Evolutionary conservation across 495 filamentous ascomycete genomes (phyloP).

Genomic region (Podospora conica): DNA sequence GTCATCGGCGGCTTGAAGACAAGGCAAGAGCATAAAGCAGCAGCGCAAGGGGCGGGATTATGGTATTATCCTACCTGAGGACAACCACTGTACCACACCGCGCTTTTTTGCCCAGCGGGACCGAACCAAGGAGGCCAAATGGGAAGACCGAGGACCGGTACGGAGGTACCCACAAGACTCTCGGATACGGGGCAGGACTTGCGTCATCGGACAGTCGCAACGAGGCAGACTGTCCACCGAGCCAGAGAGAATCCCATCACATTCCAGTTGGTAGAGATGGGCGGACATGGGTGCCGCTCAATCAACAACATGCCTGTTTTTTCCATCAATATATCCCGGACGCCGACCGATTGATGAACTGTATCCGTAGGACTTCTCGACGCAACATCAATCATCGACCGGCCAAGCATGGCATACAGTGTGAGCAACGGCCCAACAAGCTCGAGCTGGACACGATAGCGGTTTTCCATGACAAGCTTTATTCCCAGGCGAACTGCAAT

Average conservation of each 20-base stretch:
- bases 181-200: neutral
- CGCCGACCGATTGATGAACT: neutral
- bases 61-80: neutral
- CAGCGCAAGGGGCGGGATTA: neutral
- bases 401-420: neutral
- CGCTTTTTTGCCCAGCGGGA: neutral
- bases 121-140: neutral
- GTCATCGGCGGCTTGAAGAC: constrained; percentile 28
- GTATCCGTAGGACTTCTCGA: neutral
- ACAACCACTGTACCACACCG: neutral
- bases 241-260: neutral
- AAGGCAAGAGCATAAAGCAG: constrained; percentile 21
- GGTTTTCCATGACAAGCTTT: neutral
- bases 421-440: neutral
- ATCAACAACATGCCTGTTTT: neutral
- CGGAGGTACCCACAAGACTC: neutral
- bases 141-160: neutral
- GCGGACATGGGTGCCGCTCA: neutral
- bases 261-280: neutral
- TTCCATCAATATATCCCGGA: neutral
- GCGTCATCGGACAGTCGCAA: neutral
- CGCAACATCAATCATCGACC: neutral
- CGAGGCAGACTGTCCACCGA: neutral
- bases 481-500: neutral
- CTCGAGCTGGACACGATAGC: too few species aligned